These are phyloP conservation scores for Lolium rigidum DNA, from an alignment of 176 grass and related monocot genomes.

Conservation along the genomic window DNA sequence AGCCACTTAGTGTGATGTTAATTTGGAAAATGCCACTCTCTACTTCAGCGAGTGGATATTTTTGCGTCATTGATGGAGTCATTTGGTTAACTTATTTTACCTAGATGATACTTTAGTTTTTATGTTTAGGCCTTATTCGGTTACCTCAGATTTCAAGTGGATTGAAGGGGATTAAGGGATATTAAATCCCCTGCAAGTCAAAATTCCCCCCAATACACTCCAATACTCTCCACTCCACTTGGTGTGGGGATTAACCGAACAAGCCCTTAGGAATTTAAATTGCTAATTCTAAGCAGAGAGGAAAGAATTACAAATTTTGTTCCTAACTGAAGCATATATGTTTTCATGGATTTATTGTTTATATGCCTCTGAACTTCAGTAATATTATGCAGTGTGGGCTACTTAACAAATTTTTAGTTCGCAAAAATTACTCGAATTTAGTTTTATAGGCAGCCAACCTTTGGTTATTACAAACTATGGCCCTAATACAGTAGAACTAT, in stretches of 20 bases:
- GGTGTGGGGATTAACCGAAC: too few relatives aligned
- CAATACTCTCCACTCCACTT: too few relatives aligned
- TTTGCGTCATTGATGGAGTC: not conserved
- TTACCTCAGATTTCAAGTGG: too few relatives aligned
- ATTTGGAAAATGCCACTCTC: not conserved
- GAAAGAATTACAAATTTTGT: not conserved
- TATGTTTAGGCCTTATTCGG: not conserved
- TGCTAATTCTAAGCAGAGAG: not conserved
- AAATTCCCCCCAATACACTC: too few relatives aligned
- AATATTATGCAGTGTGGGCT: not conserved
- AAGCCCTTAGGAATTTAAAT: too few relatives aligned
- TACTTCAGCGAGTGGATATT: constrained; percentile 1
- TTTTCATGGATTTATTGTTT: not conserved
- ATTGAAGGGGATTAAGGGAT: too few relatives aligned
- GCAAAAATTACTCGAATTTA: too few relatives aligned
- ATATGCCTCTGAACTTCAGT: not conserved
- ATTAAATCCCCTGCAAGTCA: too few relatives aligned
- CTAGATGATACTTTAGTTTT: not conserved
- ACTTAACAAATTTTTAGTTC: not conserved
- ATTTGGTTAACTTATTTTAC: not conserved
- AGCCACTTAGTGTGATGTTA: not conserved
- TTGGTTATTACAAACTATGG: not conserved
- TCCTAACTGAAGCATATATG: not conserved
- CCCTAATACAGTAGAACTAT: not conserved
- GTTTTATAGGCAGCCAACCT: too few relatives aligned